phyloP scores from a whole-genome alignment of 495 filamentous ascomycete genomes.

The Penicillium egyptiacum region DNA sequence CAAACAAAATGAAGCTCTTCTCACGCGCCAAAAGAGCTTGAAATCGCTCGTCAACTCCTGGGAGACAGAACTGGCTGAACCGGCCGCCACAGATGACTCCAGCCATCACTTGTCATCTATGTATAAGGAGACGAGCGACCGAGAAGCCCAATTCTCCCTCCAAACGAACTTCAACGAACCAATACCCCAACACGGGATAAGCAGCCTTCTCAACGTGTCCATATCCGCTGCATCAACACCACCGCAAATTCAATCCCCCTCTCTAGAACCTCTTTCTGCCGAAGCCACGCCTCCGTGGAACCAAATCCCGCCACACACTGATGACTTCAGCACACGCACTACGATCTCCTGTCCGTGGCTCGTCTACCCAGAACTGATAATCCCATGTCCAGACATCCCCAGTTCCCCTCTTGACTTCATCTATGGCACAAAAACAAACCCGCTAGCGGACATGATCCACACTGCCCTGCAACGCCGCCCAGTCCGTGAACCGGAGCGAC shows the following conservation, averaged over 20 bases:
- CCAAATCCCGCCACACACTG: conserved; percentile 24
- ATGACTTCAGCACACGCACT: conserved; percentile 14
- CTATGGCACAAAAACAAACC: conserved; percentile 31
- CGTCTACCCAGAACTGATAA: conserved; percentile 19
- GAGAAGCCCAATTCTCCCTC: background rate
- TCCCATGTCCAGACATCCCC: conserved; percentile 22
- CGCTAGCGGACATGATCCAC: conserved; percentile 30
- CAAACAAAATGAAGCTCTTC: conserved; percentile 25
- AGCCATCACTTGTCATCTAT: background rate
- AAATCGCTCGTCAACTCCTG: conserved; percentile 24
- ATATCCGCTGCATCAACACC: background rate
- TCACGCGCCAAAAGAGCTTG: conserved; percentile 18
- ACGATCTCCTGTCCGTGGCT: conserved; percentile 20
- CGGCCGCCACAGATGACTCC: background rate
- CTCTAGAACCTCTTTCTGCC: background rate
- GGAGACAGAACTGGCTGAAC: conserved; percentile 11
- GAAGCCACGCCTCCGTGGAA: conserved; percentile 14
- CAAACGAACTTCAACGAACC: background rate
- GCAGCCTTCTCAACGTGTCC: background rate
- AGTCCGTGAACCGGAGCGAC: conserved; percentile 29
- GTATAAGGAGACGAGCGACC: background rate
- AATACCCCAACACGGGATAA: background rate
- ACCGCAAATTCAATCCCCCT: background rate
- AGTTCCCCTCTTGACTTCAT: conserved; percentile 30
- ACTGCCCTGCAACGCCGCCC: conserved; percentile 19